Evolutionary conservation across 352 stramenopile species (phyloP), one percentile per base, ranked within the genome.

Genomic region (Phytophthora litchii): DNA sequence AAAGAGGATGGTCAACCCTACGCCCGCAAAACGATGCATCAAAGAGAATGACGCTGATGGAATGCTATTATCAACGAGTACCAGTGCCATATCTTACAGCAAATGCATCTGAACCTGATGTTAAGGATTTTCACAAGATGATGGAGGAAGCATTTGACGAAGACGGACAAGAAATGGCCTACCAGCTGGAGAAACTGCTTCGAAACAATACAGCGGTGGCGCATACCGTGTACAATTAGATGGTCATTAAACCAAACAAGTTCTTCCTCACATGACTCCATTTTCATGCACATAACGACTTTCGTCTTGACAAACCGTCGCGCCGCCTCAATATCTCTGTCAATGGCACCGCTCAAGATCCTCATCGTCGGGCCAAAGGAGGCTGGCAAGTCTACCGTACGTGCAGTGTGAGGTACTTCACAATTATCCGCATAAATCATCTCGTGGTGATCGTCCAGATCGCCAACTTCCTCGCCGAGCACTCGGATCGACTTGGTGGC

Each of bases 291-390:
- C 23, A 27, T 27, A 27, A 27, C 23, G 23, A 27, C 23, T 27
- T 27, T 27, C 23, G 23, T 27, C 23, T 27, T 27, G 23, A 5
- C 23, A 27, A 27, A 27, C 23, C 23, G 23, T 27, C 23, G 23
- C 23, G 23, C 5, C 23, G 23, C 23, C 23, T 27, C 23, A 27
- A 5, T 27, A 3, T 27, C 23, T 27, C 23, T 5, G 5, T 27
- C 23, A 27, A 87, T 87, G 79, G 69, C 73, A 32, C 37, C 76
- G 56, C 72, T 94, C 32, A 96, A 96, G 68, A 60, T 96, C 42
- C 61, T 94, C 25, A 48, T 96, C 32, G 80, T 92, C 5, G 87
- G 85, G 0, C 88, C 88, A 1, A 92, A 94, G 41, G 74, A 92
- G 44, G 71, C 76, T 2, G 88, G 85, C 40, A 96, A 96, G 59